phyloP scores from a whole-genome alignment of 148 eudicot species.

The Diospyros kaki region DNA sequence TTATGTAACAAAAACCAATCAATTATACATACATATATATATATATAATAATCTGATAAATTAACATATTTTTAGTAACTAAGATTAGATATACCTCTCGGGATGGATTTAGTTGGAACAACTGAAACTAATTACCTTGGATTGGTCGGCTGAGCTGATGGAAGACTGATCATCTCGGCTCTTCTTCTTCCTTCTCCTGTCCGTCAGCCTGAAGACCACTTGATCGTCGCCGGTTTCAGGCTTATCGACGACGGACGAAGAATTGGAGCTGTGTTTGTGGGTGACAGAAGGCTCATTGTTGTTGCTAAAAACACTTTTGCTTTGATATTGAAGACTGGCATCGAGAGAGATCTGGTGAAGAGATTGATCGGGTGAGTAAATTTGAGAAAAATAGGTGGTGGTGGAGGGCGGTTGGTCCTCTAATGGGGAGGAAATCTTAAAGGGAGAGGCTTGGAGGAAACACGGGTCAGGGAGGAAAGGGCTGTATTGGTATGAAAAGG shows the following conservation, averaged over 20 bases:
- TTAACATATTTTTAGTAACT: neutral
- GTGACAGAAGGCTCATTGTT: conserved; percentile 14
- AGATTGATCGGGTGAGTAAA: conserved; percentile 5
- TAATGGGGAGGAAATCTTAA: conserved; percentile 3
- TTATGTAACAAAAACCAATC: too few species aligned
- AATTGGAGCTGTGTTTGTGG: conserved; percentile 27
- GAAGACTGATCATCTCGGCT: conserved; percentile 24
- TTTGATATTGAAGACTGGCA: neutral
- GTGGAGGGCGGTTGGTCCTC: conserved; percentile 2
- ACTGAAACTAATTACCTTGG: conserved; percentile 29
- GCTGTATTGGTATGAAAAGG: conserved; percentile 24
- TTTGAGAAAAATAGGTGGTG: conserved; percentile 14
- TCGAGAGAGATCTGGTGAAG: neutral
- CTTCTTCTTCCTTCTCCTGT: conserved; percentile 37
- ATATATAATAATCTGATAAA: neutral
- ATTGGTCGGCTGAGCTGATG: conserved; percentile 28
- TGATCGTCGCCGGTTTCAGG: conserved; percentile 24
- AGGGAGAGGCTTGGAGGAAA: conserved; percentile 4
- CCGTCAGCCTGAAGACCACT: conserved; percentile 8
- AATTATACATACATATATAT: neutral
- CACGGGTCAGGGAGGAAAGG: conserved; percentile 20
- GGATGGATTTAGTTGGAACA: too few species aligned
- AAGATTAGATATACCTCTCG: too few species aligned
- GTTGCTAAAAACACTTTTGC: neutral
- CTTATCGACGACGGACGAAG: conserved; percentile 34